These are phyloP conservation scores for Phlegmacium glaucopus DNA, from an alignment of 768 basidiomycete species.

Conservation along the genomic window DNA sequence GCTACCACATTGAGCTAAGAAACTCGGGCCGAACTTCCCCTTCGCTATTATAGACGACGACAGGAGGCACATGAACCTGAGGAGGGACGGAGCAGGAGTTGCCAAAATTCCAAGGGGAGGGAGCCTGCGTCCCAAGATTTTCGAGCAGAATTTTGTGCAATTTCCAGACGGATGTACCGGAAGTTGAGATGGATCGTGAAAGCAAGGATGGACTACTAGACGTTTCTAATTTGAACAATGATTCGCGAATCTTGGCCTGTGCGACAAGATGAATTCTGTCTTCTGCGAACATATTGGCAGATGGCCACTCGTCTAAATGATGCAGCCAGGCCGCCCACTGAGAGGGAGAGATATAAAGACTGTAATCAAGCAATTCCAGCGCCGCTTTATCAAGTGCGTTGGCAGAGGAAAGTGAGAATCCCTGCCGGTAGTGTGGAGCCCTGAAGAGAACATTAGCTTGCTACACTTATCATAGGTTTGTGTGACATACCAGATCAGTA, in stretches of 20 bases:
- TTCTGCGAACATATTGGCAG: neutral
- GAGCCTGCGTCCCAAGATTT: neutral
- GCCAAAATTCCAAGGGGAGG: neutral
- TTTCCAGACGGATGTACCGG: neutral
- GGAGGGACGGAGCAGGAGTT: too few species aligned
- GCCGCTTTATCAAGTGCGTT: slow-evolving; percentile 13
- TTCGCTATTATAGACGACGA: too few species aligned
- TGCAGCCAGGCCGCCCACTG: slow-evolving; percentile 6
- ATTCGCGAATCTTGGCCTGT: too few species aligned
- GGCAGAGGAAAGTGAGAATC: slow-evolving; percentile 7
- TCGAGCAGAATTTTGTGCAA: neutral
- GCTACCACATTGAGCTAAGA: too few species aligned
- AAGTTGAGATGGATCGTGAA: neutral
- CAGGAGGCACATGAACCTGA: too few species aligned
- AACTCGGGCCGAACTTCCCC: too few species aligned
- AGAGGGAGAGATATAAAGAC: slow-evolving; percentile 6
- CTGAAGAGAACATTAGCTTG: neutral
- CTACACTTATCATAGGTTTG: neutral
- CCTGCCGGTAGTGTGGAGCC: neutral
- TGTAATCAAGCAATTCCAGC: slow-evolving; percentile 14
- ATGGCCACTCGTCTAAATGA: slow-evolving; percentile 6
- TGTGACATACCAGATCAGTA: slow-evolving; percentile 27
- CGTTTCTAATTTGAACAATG: too few species aligned
- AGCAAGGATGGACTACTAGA: too few species aligned
- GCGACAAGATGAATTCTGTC: too few species aligned